phyloP scores from a whole-genome alignment of 495 filamentous ascomycete species.

The Annulohypoxylon bovei region DNA sequence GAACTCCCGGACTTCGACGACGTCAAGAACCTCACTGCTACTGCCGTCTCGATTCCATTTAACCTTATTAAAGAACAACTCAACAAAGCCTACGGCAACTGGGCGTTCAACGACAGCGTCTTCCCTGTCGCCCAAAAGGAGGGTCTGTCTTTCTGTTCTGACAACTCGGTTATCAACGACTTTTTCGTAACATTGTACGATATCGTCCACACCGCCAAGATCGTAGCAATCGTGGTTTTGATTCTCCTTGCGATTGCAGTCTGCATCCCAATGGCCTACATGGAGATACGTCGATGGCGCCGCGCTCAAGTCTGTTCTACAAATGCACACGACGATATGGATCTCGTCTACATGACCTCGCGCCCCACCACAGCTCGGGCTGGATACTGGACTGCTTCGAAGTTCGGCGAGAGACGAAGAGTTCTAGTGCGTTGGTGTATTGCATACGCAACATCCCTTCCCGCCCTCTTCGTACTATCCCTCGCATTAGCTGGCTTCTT shows the following conservation, averaged over 20 bases:
- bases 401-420: conserved; percentile 73
- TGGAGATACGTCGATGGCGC: conserved; percentile 83
- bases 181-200: conserved; percentile 81
- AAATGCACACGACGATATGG: conserved; percentile 77
- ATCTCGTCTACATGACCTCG: conserved; percentile 88
- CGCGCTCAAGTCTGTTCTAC: conserved; percentile 73
- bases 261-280: conserved; percentile 78
- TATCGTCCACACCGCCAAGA: conserved; percentile 69
- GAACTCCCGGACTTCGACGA: conserved; percentile 84
- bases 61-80: conserved; percentile 76
- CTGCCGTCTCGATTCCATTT: conserved; percentile 79
- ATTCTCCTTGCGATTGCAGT: conserved; percentile 73
- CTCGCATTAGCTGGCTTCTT: conserved; percentile 87
- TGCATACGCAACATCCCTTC: conserved; percentile 84
- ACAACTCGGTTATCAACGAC: conserved; percentile 81
- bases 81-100: conserved; percentile 70
- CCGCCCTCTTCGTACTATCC: conserved; percentile 87
- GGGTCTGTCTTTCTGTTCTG: conserved; percentile 84
- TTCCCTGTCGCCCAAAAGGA: conserved; percentile 86
- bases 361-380: conserved; percentile 74
- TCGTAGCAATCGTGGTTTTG: conserved; percentile 77
- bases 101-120: conserved; percentile 76
- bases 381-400: conserved; percentile 77
- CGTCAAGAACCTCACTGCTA: conserved; percentile 79
- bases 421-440: conserved; percentile 83